Evolutionary conservation across 306 rosid species (phyloP).

Genomic region (Acacia confusa): DNA sequence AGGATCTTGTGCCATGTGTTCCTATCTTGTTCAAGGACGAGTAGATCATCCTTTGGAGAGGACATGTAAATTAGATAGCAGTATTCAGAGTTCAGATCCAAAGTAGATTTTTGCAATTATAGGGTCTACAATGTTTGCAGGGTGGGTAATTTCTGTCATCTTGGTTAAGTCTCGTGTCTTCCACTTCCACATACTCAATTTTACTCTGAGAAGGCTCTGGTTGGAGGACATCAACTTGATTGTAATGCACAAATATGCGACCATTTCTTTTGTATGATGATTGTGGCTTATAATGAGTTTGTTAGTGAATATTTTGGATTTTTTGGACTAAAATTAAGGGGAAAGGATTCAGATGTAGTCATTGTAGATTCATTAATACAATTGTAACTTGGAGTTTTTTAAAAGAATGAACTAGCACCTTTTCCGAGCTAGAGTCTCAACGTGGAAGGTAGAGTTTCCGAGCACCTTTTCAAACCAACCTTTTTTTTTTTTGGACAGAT

Average conservation of each 20-base stretch:
- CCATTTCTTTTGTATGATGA: not conserved
- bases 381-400: no score
- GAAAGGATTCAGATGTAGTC: no score
- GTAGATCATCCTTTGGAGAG: conserved; percentile 91
- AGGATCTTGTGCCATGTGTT: no score
- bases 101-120: conserved; percentile 13
- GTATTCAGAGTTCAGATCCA: conserved; percentile 20
- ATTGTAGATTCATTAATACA: no score
- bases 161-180: not conserved
- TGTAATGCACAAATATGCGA: conserved; percentile 2
- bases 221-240: not conserved
- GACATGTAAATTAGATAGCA: conserved; percentile 44
- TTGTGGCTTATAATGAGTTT: conserved; percentile 2
- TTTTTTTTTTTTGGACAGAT: no score
- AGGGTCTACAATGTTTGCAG: not conserved
- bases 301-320: no score
- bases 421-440: no score
- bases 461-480: no score
- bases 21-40: conserved; percentile 86
- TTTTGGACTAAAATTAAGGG: no score
- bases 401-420: no score
- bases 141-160: conserved; percentile 1
- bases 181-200: not conserved
- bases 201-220: not conserved
- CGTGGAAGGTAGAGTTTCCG: no score